Conservation (phyloP, 352 stramenopile genomes). For the Phytophthora macrochlamydospora region DNA sequence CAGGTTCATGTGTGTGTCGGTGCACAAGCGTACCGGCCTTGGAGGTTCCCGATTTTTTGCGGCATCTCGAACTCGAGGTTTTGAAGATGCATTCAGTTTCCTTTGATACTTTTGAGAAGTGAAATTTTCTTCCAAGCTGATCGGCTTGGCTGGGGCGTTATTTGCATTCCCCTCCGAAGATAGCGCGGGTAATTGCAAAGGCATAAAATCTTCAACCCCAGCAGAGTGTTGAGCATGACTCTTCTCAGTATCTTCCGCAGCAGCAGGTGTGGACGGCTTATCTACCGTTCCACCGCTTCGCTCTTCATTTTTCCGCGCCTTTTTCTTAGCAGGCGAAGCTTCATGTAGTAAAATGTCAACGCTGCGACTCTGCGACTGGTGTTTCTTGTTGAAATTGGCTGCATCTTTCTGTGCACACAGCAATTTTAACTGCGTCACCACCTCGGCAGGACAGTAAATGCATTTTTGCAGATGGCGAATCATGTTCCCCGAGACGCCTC, state of each 20-base stretch:
- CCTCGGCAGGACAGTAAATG: slow-evolving; percentile 68
- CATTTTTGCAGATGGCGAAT: slow-evolving; percentile 86
- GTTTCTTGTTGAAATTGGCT: slow-evolving; percentile 71
- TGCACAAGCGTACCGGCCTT: background rate
- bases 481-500: slow-evolving; percentile 84
- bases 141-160: slow-evolving; percentile 14
- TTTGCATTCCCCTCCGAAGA: slow-evolving; percentile 29
- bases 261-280: too few relatives aligned
- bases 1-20: slow-evolving; percentile 2
- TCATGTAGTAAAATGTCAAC: slow-evolving; percentile 49
- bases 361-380: slow-evolving; percentile 46
- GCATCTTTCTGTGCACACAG: slow-evolving; percentile 77
- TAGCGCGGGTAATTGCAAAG: slow-evolving; percentile 47
- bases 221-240: slow-evolving; percentile 10
- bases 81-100: background rate
- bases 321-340: slow-evolving; percentile 30
- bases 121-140: slow-evolving; percentile 9
- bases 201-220: slow-evolving; percentile 50
- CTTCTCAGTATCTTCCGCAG: slow-evolving; percentile 7
- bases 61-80: slow-evolving; percentile 5
- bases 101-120: slow-evolving; percentile 14
- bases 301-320: slow-evolving; percentile 20
- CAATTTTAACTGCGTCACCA: slow-evolving; percentile 68
- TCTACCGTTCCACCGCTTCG: slow-evolving; percentile 3
- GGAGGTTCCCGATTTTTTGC: background rate